phyloP scores from a whole-genome alignment of 345 rosid genomes.

The Hibiscus mutabilis region DNA sequence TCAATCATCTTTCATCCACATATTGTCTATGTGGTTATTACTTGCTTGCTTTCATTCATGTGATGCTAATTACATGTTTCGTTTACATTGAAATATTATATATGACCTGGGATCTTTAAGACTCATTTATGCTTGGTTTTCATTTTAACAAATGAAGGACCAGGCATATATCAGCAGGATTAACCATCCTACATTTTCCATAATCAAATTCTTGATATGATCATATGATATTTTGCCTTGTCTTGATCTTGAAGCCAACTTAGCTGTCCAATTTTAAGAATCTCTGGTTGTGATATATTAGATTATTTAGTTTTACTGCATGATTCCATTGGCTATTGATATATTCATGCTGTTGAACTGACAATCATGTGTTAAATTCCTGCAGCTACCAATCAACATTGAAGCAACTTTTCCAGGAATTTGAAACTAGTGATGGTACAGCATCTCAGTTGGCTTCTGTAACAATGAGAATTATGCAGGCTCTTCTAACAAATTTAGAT shows the following conservation, averaged over 20 bases:
- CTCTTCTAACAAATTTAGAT: slow-evolving; percentile 92
- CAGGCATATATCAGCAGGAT: background rate
- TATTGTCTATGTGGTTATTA: background rate
- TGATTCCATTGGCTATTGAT: background rate
- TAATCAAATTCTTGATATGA: background rate
- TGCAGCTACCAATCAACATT: slow-evolving; percentile 89
- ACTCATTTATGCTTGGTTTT: background rate
- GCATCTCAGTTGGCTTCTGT: slow-evolving; percentile 74
- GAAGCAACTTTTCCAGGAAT: slow-evolving; percentile 95
- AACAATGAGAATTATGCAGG: slow-evolving; percentile 95
- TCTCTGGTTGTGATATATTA: background rate
- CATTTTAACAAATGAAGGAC: background rate
- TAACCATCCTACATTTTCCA: background rate
- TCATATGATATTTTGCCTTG: background rate
- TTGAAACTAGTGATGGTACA: slow-evolving; percentile 57
- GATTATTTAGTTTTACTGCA: background rate
- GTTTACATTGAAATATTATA: background rate
- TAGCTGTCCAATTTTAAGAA: background rate
- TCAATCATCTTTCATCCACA: background rate
- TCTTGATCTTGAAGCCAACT: background rate
- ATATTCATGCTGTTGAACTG: background rate
- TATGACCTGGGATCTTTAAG: background rate
- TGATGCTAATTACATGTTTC: background rate
- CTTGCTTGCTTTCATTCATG: background rate
- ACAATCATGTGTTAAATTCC: slow-evolving; percentile 8